phyloP scores from a whole-genome alignment of 306 rosid species.

The Chamaecrista fasciculata region DNA sequence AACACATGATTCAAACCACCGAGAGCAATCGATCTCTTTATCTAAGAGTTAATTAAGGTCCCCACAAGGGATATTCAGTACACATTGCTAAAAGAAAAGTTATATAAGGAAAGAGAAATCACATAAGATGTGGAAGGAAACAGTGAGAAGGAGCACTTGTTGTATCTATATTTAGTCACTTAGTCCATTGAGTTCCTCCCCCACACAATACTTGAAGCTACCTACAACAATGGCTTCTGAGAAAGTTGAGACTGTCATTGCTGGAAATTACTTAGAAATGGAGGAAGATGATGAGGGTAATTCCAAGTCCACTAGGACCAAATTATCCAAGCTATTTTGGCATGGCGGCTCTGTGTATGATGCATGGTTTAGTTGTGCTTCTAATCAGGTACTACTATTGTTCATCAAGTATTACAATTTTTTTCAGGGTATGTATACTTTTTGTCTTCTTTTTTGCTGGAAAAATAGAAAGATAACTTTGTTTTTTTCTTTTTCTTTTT shows the following conservation, averaged over 20 bases:
- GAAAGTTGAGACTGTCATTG: slow-evolving; percentile 93
- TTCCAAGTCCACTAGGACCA: slow-evolving; percentile 52
- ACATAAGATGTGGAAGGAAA: slow-evolving; percentile 28
- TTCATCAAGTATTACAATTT: not conserved
- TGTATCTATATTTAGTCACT: slow-evolving; percentile 45
- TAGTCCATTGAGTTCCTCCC: slow-evolving; percentile 39
- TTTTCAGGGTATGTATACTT: not conserved
- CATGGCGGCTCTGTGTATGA: slow-evolving; percentile 99
- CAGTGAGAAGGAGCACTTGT: slow-evolving; percentile 29
- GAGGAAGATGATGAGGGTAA: slow-evolving; percentile 70
- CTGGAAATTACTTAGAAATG: slow-evolving; percentile 94
- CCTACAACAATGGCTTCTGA: slow-evolving; percentile 82
- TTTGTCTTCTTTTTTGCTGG: no score
- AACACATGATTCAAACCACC: no score
- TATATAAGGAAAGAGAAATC: slow-evolving; percentile 32
- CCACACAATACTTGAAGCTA: slow-evolving; percentile 27
- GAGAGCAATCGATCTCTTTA: no score
- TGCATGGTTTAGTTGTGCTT: slow-evolving; percentile 98
- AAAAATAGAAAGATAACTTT: no score
- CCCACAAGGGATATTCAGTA: slow-evolving; percentile 43
- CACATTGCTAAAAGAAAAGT: slow-evolving; percentile 37
- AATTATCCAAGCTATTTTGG: slow-evolving; percentile 68
- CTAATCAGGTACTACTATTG: slow-evolving; percentile 71
- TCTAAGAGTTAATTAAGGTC: slow-evolving; percentile 41
- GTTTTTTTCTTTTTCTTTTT: no score